Conservation (phyloP, 495 filamentous ascomycete genomes). For the Talaromyces stipitatus region DNA sequence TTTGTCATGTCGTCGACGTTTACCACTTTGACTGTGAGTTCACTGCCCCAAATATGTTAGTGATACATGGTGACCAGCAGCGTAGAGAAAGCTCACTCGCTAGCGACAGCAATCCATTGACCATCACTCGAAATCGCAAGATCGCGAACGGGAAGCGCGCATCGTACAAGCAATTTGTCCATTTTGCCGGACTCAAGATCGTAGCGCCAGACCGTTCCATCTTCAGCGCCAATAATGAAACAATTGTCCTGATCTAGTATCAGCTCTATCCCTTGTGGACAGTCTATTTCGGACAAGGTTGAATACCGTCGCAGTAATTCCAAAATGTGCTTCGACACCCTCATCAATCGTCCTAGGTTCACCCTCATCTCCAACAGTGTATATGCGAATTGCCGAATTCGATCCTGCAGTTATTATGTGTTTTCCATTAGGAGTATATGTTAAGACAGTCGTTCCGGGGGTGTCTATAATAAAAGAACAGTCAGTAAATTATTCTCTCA, state of each 20-base stretch:
- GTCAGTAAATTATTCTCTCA: not conserved
- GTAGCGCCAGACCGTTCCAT: constrained; percentile 88
- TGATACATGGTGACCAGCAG: not conserved
- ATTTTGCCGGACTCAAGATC: constrained; percentile 66
- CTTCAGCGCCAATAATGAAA: constrained; percentile 83
- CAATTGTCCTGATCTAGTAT: constrained; percentile 66
- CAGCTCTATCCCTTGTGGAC: not conserved
- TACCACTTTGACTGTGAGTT: constrained; percentile 83
- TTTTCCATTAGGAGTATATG: constrained; percentile 63
- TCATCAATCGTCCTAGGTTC: constrained; percentile 89
- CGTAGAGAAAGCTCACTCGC: constrained; percentile 52
- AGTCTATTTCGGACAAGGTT: not conserved
- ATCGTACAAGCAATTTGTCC: constrained; percentile 73
- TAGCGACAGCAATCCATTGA: constrained; percentile 89
- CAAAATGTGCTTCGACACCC: constrained; percentile 70
- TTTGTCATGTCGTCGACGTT: constrained; percentile 67
- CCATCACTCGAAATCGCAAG: constrained; percentile 75
- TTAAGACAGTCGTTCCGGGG: constrained; percentile 55
- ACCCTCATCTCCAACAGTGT: constrained; percentile 80
- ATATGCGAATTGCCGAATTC: constrained; percentile 85
- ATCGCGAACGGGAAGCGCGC: constrained; percentile 75
- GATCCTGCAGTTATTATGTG: constrained; percentile 77
- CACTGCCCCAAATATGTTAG: constrained; percentile 37
- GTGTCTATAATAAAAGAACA: constrained; percentile 40
- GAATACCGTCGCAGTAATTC: constrained; percentile 61